phyloP scores from a whole-genome alignment of 2,329 filamentous ascomycete species.

The Epichloe gansuensis region DNA sequence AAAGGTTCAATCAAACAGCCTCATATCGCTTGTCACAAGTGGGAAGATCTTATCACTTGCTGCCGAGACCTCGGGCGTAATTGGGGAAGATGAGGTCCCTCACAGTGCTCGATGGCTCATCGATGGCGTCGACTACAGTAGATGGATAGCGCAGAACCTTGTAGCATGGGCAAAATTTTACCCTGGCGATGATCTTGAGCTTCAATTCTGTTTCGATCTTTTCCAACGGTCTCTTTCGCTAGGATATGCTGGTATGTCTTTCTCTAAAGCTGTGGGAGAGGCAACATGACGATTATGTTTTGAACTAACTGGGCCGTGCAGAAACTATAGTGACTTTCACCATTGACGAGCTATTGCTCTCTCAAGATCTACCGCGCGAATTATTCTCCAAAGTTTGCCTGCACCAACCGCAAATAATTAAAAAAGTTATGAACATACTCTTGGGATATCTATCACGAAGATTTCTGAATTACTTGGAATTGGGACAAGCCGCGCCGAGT shows the following conservation, averaged over 20 bases:
- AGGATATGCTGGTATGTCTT: conserved; percentile 53
- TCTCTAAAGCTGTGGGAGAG: not conserved
- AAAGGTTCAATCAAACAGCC: conserved; percentile 20
- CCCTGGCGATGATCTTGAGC: conserved; percentile 19
- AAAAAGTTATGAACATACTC: conserved; percentile 16
- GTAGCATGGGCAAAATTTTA: conserved; percentile 26
- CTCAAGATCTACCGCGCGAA: conserved; percentile 9
- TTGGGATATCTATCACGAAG: conserved; percentile 31
- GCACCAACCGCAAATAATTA: conserved; percentile 14
- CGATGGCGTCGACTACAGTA: conserved; percentile 49
- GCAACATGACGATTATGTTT: not conserved
- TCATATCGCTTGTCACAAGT: conserved; percentile 33
- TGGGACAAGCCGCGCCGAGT: conserved; percentile 19
- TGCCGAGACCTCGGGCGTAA: conserved; percentile 41
- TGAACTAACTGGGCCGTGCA: conserved; percentile 15
- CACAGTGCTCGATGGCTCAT: conserved; percentile 43
- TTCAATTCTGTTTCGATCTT: conserved; percentile 32
- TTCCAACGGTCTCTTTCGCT: conserved; percentile 52
- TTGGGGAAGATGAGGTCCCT: conserved; percentile 22
- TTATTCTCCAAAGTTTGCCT: conserved; percentile 21
- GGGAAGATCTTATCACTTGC: conserved; percentile 37
- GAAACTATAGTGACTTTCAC: conserved; percentile 27
- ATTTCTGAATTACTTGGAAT: conserved; percentile 25
- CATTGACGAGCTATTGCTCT: conserved; percentile 26
- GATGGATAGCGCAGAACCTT: conserved; percentile 60